phyloP scores from a whole-genome alignment of 2,329 filamentous ascomycete species.

The Phymatotrichopsis omnivora region DNA sequence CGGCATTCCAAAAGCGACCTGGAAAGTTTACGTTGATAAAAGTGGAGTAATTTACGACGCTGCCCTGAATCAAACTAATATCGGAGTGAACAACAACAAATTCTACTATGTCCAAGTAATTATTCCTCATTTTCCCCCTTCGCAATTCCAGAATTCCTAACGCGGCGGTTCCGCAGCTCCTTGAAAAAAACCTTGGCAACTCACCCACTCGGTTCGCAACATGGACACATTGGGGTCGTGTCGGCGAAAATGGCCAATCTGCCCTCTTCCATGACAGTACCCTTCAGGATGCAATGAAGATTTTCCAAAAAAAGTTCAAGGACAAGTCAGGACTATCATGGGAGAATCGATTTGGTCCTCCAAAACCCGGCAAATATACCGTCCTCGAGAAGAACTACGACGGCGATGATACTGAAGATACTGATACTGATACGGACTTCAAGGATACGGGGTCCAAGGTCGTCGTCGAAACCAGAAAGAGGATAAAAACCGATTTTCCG shows the following conservation, averaged over 20 bases:
- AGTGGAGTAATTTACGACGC: conserved; percentile 64
- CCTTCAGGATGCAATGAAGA: conserved; percentile 39
- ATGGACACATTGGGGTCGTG: conserved; percentile 78
- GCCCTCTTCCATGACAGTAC: conserved; percentile 35
- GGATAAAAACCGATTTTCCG: no score
- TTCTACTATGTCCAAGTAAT: conserved; percentile 64
- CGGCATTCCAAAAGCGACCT: background rate
- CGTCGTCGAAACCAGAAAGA: background rate
- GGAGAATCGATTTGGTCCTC: conserved; percentile 44
- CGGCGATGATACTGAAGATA: conserved; percentile 40
- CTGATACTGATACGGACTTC: conserved; percentile 28
- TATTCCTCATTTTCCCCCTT: background rate
- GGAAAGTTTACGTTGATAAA: conserved; percentile 54
- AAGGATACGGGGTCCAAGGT: background rate
- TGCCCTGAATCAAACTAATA: conserved; percentile 67
- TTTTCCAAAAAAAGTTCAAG: conserved; percentile 53
- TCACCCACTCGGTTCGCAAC: conserved; percentile 44
- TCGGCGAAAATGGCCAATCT: conserved; percentile 50
- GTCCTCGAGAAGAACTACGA: conserved; percentile 64
- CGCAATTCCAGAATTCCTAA: background rate
- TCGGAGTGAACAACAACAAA: conserved; percentile 49
- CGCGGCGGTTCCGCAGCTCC: conserved; percentile 32
- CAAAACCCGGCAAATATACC: conserved; percentile 60
- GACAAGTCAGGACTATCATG: conserved; percentile 51
- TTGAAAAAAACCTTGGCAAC: conserved; percentile 35